Conservation (phyloP, 371 early-diverging fungal genomes). For the Apophysomyces trapeziformis region DNA sequence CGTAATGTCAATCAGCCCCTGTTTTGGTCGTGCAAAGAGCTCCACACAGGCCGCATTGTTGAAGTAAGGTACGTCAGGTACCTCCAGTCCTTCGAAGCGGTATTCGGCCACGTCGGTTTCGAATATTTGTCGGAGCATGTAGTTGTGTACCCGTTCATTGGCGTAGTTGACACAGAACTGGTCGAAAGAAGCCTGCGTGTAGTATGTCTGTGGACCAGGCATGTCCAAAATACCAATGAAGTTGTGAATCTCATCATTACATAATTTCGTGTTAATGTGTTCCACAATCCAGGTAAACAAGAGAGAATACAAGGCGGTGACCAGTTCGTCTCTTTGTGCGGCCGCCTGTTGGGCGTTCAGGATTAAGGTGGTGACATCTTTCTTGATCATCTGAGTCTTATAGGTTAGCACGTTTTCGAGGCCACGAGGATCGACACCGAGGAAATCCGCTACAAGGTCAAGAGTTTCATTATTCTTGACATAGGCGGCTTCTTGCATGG, state of each 20-base stretch:
- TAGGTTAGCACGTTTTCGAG: constrained; percentile 86
- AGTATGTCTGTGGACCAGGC: constrained; percentile 55
- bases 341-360: constrained; percentile 75
- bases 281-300: constrained; percentile 91
- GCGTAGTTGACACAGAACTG: constrained; percentile 83
- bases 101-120: constrained; percentile 54
- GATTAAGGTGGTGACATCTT: constrained; percentile 86
- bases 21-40: constrained; percentile 49
- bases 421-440: constrained; percentile 81
- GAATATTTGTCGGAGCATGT: constrained; percentile 72
- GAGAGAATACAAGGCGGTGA: constrained; percentile 78
- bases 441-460: constrained; percentile 79
- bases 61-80: constrained; percentile 52
- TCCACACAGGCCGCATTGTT: constrained; percentile 60
- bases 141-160: constrained; percentile 82
- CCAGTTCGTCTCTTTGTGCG: constrained; percentile 80
- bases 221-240: constrained; percentile 80
- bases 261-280: constrained; percentile 84
- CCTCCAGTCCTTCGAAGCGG: constrained; percentile 59
- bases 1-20: constrained; percentile 62
- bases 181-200: constrained; percentile 60
- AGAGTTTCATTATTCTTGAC: constrained; percentile 74
- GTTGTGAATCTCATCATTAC: constrained; percentile 61
- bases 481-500: constrained; percentile 67
- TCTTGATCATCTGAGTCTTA: constrained; percentile 75